A percentile compares a stretch with the other conserved stretches of the same genome.
phyloP scores from a whole-genome alignment of 106 monocot species.

The Dioscorea zingiberensis region DNA sequence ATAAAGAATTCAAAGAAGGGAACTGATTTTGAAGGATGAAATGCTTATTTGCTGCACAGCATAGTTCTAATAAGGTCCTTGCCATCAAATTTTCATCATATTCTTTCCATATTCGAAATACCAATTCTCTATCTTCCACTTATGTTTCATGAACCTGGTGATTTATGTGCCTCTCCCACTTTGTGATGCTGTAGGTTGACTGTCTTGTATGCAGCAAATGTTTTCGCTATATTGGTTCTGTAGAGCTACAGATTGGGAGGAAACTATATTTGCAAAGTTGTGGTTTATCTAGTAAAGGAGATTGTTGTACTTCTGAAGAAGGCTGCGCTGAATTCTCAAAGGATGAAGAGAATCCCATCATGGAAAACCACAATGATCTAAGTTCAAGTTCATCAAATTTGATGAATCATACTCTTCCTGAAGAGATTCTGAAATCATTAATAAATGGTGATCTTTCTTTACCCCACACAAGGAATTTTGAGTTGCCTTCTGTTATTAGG shows the following conservation, averaged over 20 bases:
- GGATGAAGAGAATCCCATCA: constrained; percentile 6
- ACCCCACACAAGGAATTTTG: constrained; percentile 59
- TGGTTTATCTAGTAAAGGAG: constrained; percentile 28
- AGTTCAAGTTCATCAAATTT: constrained; percentile 23
- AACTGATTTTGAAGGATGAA: constrained; percentile 81
- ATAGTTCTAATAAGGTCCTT: constrained; percentile 87
- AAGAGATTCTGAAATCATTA: constrained; percentile 52
- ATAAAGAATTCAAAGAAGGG: constrained; percentile 51
- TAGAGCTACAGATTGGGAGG: constrained; percentile 95
- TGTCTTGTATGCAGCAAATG: constrained; percentile 93
- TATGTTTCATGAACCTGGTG: background rate
- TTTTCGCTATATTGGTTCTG: constrained; percentile 78
- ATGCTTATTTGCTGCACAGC: constrained; percentile 82
- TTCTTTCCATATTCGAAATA: background rate
- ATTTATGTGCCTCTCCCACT: no score
- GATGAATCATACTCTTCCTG: constrained; percentile 29
- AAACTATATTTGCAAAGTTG: constrained; percentile 68
- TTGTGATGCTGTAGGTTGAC: constrained; percentile 66
- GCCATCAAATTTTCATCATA: no score
- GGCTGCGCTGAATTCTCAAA: constrained; percentile 12
- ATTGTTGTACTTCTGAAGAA: constrained; percentile 30
- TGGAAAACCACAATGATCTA: constrained; percentile 8
- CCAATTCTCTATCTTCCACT: background rate
- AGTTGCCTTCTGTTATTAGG: constrained; percentile 61
- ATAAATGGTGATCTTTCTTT: constrained; percentile 60